These are phyloP conservation scores for Fonsecaea pedrosoi DNA, from an alignment of 2,329 filamentous ascomycete species.

Conservation along the genomic window DNA sequence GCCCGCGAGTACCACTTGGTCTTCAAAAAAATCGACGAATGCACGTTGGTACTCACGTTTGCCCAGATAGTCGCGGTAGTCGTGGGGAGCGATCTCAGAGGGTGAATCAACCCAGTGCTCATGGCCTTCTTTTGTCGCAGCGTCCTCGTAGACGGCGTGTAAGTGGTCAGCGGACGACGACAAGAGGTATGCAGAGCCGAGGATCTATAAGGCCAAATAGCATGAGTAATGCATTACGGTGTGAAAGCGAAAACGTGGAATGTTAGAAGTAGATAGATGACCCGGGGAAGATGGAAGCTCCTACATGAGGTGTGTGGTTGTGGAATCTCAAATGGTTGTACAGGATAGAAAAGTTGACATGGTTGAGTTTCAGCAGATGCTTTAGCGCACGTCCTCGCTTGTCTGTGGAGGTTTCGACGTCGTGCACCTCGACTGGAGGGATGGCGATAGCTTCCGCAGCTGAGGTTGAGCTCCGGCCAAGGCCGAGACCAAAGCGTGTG, in stretches of 20 bases:
- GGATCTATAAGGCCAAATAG: constrained; percentile 53
- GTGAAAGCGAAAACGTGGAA: constrained; percentile 18
- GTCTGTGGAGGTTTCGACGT: constrained; percentile 79
- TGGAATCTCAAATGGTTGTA: constrained; percentile 76
- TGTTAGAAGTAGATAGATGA: constrained; percentile 32
- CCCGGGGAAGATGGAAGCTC: constrained; percentile 38
- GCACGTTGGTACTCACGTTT: constrained; percentile 84
- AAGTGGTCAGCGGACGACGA: constrained; percentile 77
- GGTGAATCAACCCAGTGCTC: constrained; percentile 86
- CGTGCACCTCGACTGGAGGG: constrained; percentile 73
- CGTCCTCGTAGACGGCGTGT: constrained; percentile 79
- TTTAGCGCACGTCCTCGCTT: constrained; percentile 83
- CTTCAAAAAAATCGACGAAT: constrained; percentile 94
- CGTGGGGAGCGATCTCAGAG: constrained; percentile 77
- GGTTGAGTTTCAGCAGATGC: constrained; percentile 88
- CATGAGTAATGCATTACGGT: background rate
- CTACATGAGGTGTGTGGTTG: constrained; percentile 80
- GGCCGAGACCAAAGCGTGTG: constrained; percentile 32
- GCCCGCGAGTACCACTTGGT: constrained; percentile 74
- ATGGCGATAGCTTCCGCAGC: constrained; percentile 52
- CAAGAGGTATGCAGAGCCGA: constrained; percentile 84
- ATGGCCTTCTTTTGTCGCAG: constrained; percentile 65
- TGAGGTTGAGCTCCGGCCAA: constrained; percentile 24
- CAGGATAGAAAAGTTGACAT: constrained; percentile 84
- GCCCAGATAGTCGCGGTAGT: constrained; percentile 87